Evolutionary conservation across 108 stramenopile genomes (phyloP), one percentile per base, ranked within the genome.

Genomic region (Parmales sp.): DNA sequence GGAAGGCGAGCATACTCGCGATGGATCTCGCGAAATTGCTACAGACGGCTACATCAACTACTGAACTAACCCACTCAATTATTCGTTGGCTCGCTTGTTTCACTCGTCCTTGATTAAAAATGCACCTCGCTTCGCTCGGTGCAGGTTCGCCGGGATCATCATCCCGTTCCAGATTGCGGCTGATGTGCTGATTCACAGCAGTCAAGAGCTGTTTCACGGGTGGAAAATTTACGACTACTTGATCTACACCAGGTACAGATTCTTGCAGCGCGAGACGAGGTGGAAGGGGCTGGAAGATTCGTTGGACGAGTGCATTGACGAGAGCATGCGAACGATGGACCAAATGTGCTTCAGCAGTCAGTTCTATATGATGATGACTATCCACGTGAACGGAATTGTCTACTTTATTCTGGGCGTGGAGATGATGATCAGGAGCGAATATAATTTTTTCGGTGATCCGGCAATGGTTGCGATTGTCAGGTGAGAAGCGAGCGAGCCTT

Each of bases 191-290:
- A 78, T 86, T 37, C 85, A 79, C 38, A 80, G 80, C 37, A 66
- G 81, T 1, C 77, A 80, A 38, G 90, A 91, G 72, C 81, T 89
- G 1, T 85, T 88, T 34, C 85, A 90, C 66, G 88, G 88, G 28
- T 89, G 88, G 90, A 88, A 88, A 65, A 86, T 88, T 25, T 86
- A 80, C 43, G 90, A 89, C 44, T 90, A 90, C 66, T 74, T 91
- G 19, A 70, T 82, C 37, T 91, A 80, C 68, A 78, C 84, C 3
- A 45, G 77, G 23, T 84, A 84, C 51, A 67, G 83, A n/a, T 89
- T 89, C 39, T 49, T 82, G 18, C 86, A 89, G 82, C 69, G 89
- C 8, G 88, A 88, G 72, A 65, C 73, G 18, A 78, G 83, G 63
- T 90, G 89, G 89, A 87, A 86, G 68, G 88, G 87, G 6, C 41